Conservation (phyloP, 2,329 filamentous ascomycete species). For the Fusarium mexicanum region DNA sequence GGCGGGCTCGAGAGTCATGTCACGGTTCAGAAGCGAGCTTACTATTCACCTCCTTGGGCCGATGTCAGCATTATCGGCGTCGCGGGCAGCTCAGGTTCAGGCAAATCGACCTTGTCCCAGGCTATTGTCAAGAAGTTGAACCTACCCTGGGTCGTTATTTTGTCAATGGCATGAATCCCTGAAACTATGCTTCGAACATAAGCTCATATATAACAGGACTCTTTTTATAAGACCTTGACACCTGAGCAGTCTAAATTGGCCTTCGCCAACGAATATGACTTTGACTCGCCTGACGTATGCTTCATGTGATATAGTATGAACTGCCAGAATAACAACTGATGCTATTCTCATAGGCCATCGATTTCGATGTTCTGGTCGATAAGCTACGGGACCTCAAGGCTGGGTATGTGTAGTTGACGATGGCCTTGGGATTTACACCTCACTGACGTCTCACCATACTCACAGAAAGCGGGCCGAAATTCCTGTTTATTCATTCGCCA, state of each 20-base stretch:
- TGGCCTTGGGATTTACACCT: background rate
- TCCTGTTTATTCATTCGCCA: slow-evolving; percentile 92
- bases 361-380: slow-evolving; percentile 89
- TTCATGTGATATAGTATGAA: background rate
- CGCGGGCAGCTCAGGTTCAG: slow-evolving; percentile 91
- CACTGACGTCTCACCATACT: slow-evolving; percentile 22
- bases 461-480: slow-evolving; percentile 85
- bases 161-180: slow-evolving; percentile 80
- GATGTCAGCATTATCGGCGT: slow-evolving; percentile 97
- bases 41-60: slow-evolving; percentile 95
- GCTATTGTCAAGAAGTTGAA: slow-evolving; percentile 91
- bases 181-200: background rate
- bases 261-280: slow-evolving; percentile 93
- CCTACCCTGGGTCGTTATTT: slow-evolving; percentile 96
- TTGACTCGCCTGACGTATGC: slow-evolving; percentile 83
- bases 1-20: slow-evolving; percentile 52
- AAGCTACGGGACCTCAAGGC: slow-evolving; percentile 85
- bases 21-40: slow-evolving; percentile 67
- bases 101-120: slow-evolving; percentile 93
- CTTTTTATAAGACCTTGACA: slow-evolving; percentile 92
- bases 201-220: slow-evolving; percentile 72
- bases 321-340: slow-evolving; percentile 3
- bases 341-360: slow-evolving; percentile 70
- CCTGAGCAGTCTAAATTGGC: slow-evolving; percentile 81
- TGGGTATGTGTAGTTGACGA: slow-evolving; percentile 69